These are phyloP conservation scores for Chaetomiaceae sp. DNA, from an alignment of 2,329 filamentous ascomycete species.

Conservation along the genomic window DNA sequence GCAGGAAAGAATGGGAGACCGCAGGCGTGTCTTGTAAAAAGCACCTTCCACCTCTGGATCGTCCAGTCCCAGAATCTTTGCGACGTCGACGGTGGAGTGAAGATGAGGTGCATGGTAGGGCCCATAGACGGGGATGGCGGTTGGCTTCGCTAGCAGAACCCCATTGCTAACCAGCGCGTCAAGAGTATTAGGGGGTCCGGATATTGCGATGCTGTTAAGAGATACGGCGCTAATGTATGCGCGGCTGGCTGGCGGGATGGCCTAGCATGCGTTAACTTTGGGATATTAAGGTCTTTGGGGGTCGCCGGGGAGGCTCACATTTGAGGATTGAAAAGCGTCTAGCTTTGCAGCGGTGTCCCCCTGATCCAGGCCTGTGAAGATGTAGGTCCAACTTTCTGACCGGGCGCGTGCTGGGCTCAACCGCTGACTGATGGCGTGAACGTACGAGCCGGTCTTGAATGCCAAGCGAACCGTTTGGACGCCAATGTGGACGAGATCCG, in stretches of 20 bases:
- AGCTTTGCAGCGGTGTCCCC: constrained; percentile 48
- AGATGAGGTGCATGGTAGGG: constrained; percentile 55
- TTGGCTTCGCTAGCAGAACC: constrained; percentile 39
- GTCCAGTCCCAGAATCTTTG: constrained; percentile 43
- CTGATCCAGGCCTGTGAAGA: constrained; percentile 55
- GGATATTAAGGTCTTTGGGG: too few species aligned
- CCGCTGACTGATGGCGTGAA: constrained; percentile 46
- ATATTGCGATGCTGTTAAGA: constrained; percentile 47
- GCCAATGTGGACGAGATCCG: constrained; percentile 57
- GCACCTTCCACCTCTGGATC: constrained; percentile 37
- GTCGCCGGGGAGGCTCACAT: constrained; percentile 37
- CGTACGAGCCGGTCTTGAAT: constrained; percentile 59
- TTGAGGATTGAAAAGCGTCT: constrained; percentile 53
- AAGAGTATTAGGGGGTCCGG: constrained; percentile 50
- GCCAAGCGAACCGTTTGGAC: constrained; percentile 62
- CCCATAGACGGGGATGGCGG: constrained; percentile 50
- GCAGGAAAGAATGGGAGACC: constrained; percentile 49
- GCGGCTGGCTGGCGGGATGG: constrained; percentile 41
- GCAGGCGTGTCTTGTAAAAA: constrained; percentile 41
- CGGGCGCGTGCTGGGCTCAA: constrained; percentile 37
- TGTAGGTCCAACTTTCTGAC: constrained; percentile 62
- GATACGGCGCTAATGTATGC: constrained; percentile 53
- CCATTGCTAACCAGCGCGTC: constrained; percentile 40
- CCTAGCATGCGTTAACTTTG: constrained; percentile 28
- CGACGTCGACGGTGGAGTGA: constrained; percentile 42